Conservation (phyloP, 768 basidiomycete genomes). For the Amanita pseudoporphyria region DNA sequence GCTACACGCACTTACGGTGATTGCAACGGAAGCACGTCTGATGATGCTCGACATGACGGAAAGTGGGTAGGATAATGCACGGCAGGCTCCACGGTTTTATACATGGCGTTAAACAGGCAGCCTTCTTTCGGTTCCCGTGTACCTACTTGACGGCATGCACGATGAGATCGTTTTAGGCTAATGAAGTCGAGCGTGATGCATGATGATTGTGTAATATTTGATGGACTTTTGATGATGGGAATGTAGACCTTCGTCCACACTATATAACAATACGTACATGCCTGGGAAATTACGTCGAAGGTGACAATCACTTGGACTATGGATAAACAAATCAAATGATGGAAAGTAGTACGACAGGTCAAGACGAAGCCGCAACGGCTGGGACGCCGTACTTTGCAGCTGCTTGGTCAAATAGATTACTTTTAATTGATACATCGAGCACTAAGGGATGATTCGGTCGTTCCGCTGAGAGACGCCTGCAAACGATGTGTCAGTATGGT, state of each 20-base stretch:
- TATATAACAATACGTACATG: not conserved
- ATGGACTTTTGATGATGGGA: not conserved
- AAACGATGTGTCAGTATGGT: slow-evolving; percentile 1
- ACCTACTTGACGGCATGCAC: not conserved
- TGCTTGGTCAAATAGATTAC: slow-evolving; percentile 51
- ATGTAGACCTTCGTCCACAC: no score
- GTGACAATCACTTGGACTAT: no score
- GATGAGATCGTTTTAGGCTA: not conserved
- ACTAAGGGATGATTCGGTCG: slow-evolving; percentile 66
- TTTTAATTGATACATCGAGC: slow-evolving; percentile 49
- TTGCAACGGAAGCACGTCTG: not conserved
- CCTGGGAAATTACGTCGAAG: not conserved
- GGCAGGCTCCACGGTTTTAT: not conserved
- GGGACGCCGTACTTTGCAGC: slow-evolving; percentile 56
- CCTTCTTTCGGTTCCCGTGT: not conserved
- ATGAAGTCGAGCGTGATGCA: no score
- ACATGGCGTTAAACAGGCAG: not conserved
- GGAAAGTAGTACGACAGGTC: not conserved
- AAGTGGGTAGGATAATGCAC: not conserved
- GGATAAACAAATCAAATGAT: no score
- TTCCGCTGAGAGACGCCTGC: slow-evolving; percentile 33
- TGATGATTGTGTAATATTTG: no score
- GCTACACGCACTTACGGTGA: not conserved
- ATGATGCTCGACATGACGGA: slow-evolving; percentile 1
- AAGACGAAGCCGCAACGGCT: slow-evolving; percentile 14